Conservation (phyloP, 306 rosid species). For the Quercus mongolica region DNA sequence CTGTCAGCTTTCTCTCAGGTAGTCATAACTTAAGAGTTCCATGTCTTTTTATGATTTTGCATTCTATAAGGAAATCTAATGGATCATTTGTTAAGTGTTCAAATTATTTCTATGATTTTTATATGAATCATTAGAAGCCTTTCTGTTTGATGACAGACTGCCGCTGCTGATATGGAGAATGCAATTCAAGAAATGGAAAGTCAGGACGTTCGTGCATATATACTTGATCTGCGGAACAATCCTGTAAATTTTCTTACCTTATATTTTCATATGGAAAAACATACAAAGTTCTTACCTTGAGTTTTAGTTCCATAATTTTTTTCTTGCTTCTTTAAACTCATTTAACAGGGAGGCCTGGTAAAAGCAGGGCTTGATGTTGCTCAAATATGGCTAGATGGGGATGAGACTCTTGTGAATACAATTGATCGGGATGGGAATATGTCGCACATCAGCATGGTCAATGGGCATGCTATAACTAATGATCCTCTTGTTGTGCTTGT, state of each 20-base stretch:
- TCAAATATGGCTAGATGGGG: slow-evolving; percentile 94
- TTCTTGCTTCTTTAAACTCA: slow-evolving; percentile 1
- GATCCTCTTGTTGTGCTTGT: slow-evolving; percentile 96
- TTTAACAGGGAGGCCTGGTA: slow-evolving; percentile 86
- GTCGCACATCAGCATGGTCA: slow-evolving; percentile 71
- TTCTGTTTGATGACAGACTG: slow-evolving; percentile 47
- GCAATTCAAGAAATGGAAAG: slow-evolving; percentile 75
- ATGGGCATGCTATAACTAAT: slow-evolving; percentile 90
- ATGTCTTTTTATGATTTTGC: neutral
- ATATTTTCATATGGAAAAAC: neutral
- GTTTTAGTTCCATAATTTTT: slow-evolving; percentile 1
- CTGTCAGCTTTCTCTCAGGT: slow-evolving; percentile 90
- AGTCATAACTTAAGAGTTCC: neutral
- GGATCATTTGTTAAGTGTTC: neutral
- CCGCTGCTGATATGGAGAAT: slow-evolving; percentile 83
- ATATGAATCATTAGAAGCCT: neutral
- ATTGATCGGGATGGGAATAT: slow-evolving; percentile 79
- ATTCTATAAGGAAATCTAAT: neutral
- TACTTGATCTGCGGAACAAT: slow-evolving; percentile 89
- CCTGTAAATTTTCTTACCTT: slow-evolving; percentile 51
- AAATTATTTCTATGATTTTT: neutral
- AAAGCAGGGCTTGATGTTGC: slow-evolving; percentile 93
- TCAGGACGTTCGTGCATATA: slow-evolving; percentile 88
- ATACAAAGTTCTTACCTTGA: neutral
- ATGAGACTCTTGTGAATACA: slow-evolving; percentile 90